Percentiles rank a stretch among this genome's conserved stretches.
Conservation (phyloP, 352 stramenopile species). For the Saprolegnia diclina region DNA sequence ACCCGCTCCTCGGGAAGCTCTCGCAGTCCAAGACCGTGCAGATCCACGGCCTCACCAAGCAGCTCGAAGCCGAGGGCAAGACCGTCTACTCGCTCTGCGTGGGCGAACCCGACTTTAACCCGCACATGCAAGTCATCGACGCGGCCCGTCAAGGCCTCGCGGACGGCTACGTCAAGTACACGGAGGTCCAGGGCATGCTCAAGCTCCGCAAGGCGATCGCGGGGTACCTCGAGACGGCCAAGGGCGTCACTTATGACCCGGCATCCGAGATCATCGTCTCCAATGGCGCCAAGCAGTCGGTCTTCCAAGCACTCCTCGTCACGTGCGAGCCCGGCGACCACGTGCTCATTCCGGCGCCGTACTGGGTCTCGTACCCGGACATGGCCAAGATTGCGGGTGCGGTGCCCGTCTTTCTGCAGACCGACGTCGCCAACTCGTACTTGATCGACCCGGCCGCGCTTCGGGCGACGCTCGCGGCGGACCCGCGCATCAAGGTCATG, state of each 20-base stretch:
- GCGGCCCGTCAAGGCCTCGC: constrained; percentile 70
- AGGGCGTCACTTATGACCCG: constrained; percentile 86
- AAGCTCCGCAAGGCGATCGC: constrained; percentile 87
- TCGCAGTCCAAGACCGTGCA: constrained; percentile 88
- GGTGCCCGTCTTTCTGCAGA: constrained; percentile 89
- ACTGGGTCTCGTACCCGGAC: constrained; percentile 96
- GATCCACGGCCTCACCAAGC: constrained; percentile 91
- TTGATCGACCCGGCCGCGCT: constrained; percentile 84
- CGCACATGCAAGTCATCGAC: constrained; percentile 83
- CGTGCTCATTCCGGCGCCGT: constrained; percentile 94
- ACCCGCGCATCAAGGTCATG: constrained; percentile 77
- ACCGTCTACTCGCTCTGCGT: constrained; percentile 90
- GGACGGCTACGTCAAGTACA: constrained; percentile 91
- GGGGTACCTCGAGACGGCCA: constrained; percentile 85
- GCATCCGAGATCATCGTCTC: constrained; percentile 91
- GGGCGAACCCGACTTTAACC: constrained; percentile 94
- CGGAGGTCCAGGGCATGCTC: constrained; percentile 88
- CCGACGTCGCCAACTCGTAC: constrained; percentile 85
- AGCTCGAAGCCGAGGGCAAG: constrained; percentile 91
- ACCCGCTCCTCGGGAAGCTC: constrained; percentile 76
- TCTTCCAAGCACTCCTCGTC: constrained; percentile 91
- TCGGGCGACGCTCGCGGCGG: constrained; percentile 55
- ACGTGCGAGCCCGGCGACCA: constrained; percentile 89
- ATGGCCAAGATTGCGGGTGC: constrained; percentile 91
- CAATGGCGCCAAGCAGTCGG: constrained; percentile 94